phyloP scores from a whole-genome alignment of 2,329 filamentous ascomycete species.

The Hypomyces perniciosus region DNA sequence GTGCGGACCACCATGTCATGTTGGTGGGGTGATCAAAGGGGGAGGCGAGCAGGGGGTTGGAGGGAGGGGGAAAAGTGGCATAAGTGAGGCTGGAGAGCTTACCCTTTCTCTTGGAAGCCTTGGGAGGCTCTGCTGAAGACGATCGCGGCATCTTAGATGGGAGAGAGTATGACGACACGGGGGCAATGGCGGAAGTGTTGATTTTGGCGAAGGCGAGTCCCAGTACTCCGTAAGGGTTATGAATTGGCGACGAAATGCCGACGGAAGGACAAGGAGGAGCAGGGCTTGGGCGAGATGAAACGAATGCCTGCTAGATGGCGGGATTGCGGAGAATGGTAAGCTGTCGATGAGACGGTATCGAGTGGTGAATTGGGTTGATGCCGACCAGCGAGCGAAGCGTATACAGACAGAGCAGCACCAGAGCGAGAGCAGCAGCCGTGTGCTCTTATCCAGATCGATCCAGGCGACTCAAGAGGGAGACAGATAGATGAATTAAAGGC shows the following conservation, averaged over 20 bases:
- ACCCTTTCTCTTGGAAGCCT: slow-evolving; percentile 43
- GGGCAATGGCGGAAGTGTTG: neutral
- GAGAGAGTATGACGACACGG: slow-evolving; percentile 3
- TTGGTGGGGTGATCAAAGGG: neutral
- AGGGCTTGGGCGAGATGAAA: neutral
- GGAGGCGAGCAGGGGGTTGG: neutral
- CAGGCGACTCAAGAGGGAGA: too few relatives aligned
- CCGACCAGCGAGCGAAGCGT: too few relatives aligned
- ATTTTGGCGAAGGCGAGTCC: neutral
- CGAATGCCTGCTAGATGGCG: neutral
- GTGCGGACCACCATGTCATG: neutral
- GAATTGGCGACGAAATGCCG: neutral
- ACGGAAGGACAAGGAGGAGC: neutral
- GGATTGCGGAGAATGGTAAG: too few relatives aligned
- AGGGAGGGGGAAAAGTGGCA: neutral
- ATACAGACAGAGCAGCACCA: too few relatives aligned
- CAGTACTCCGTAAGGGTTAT: neutral
- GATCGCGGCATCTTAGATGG: slow-evolving; percentile 33
- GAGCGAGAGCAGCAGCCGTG: too few relatives aligned
- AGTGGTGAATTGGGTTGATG: too few relatives aligned
- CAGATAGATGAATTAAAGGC: too few relatives aligned
- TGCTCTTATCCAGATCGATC: too few relatives aligned
- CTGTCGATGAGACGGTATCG: too few relatives aligned
- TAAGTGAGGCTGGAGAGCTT: slow-evolving; percentile 16
- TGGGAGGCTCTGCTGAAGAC: slow-evolving; percentile 38